These are phyloP conservation scores for Dactylorhiza incarnata DNA, from an alignment of 106 monocot genomes.

Conservation along the genomic window DNA sequence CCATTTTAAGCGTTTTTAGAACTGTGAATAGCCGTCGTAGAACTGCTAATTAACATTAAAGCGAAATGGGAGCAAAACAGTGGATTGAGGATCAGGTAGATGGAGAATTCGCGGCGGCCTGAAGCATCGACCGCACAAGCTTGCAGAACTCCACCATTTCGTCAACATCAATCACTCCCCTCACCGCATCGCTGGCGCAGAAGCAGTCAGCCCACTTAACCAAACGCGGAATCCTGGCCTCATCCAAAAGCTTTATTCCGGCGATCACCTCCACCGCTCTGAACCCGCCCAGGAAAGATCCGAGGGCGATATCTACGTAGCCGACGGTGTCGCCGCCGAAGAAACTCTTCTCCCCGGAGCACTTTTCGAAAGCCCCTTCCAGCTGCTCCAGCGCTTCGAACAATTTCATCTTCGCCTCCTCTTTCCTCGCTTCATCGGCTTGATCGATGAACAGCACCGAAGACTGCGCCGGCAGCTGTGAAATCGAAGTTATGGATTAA, in stretches of 20 bases:
- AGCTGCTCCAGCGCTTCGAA: conserved; percentile 13
- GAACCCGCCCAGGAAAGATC: conserved; percentile 23
- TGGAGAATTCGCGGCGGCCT: too few relatives aligned
- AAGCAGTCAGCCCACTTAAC: conserved; percentile 34
- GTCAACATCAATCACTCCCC: conserved; percentile 21
- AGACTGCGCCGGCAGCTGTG: background rate
- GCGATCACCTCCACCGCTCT: conserved; percentile 11
- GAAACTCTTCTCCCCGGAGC: conserved; percentile 31
- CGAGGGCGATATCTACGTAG: conserved; percentile 43
- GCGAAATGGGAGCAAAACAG: too few relatives aligned
- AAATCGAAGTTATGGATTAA: background rate
- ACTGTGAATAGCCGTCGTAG: too few relatives aligned
- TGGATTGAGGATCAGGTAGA: too few relatives aligned
- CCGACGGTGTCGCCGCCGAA: conserved; percentile 37
- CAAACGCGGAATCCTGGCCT: conserved; percentile 18
- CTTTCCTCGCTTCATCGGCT: conserved; percentile 13
- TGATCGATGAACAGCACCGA: background rate
- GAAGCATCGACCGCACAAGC: background rate
- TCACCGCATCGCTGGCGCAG: conserved; percentile 18
- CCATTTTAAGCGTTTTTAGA: too few relatives aligned
- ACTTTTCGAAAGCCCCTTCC: conserved; percentile 30
- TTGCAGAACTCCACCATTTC: conserved; percentile 19
- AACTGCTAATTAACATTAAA: too few relatives aligned
- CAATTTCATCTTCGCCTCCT: conserved; percentile 1
- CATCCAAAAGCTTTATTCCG: conserved; percentile 17